phyloP scores from a whole-genome alignment of 345 rosid genomes.

The Adansonia digitata region DNA sequence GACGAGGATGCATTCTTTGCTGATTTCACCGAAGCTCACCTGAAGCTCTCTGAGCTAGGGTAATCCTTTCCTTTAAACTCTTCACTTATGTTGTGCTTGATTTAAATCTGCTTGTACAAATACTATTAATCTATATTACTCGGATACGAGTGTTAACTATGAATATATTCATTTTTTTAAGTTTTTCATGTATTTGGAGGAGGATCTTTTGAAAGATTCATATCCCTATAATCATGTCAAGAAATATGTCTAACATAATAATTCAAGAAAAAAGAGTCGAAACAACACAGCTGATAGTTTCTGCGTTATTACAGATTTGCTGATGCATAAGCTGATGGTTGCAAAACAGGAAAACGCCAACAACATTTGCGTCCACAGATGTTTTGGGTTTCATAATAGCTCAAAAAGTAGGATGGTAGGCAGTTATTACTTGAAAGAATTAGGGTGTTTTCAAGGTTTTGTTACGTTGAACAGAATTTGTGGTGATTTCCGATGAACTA shows the following conservation, averaged over 20 bases:
- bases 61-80: slow-evolving; percentile 14
- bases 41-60: slow-evolving; percentile 97
- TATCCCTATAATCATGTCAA: too few relatives aligned
- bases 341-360: not conserved
- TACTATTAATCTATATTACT: too few relatives aligned
- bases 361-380: not conserved
- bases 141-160: too few relatives aligned
- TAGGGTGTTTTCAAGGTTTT: not conserved
- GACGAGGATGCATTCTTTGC: slow-evolving; percentile 87
- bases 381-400: not conserved
- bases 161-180: too few relatives aligned
- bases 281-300: too few relatives aligned
- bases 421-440: not conserved
- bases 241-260: too few relatives aligned
- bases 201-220: too few relatives aligned
- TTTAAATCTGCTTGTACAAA: not conserved
- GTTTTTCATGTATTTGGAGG: too few relatives aligned
- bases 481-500: not conserved
- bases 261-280: too few relatives aligned
- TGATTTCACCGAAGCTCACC: slow-evolving; percentile 73
- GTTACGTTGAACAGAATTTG: not conserved
- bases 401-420: not conserved
- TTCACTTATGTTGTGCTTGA: too few relatives aligned
- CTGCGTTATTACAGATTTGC: slow-evolving; percentile 60
- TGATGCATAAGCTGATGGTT: slow-evolving; percentile 29